A percentile compares a stretch with the other conserved stretches of the same genome.
phyloP scores from a whole-genome alignment of 2,329 filamentous ascomycete species.

The Botrytis sinoallii region DNA sequence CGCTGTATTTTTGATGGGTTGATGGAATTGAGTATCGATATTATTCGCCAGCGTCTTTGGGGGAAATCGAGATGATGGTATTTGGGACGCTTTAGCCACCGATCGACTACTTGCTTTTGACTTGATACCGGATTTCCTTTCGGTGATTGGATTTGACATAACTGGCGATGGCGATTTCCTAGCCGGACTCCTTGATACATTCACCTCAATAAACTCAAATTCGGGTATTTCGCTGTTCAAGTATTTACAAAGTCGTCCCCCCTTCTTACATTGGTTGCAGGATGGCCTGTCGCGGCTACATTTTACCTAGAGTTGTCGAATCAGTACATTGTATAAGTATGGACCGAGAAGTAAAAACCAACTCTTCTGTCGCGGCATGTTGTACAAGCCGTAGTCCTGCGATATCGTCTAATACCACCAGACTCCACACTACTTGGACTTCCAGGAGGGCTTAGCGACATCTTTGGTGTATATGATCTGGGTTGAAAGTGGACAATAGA shows the following conservation, averaged over 20 bases:
- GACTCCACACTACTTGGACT: background rate
- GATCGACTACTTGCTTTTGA: background rate
- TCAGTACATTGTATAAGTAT: background rate
- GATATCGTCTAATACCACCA: conserved; percentile 11
- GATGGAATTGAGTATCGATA: background rate
- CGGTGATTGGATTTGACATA: background rate
- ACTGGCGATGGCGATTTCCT: conserved; percentile 3
- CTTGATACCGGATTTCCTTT: conserved; percentile 1
- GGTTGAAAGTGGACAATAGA: background rate
- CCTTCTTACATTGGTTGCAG: conserved; percentile 6
- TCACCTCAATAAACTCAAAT: conserved; percentile 12
- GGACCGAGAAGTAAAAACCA: background rate
- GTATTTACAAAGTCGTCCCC: conserved; percentile 9
- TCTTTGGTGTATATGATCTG: background rate
- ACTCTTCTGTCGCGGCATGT: conserved; percentile 13
- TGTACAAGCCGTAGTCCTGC: conserved; percentile 10
- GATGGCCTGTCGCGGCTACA: conserved; percentile 11
- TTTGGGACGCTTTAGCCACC: background rate
- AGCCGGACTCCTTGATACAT: background rate
- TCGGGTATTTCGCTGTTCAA: conserved; percentile 13
- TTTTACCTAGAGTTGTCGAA: background rate
- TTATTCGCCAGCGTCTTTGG: background rate
- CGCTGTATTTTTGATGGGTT: background rate
- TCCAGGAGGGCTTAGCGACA: background rate
- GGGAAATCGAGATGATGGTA: background rate